phyloP scores from a whole-genome alignment of 2,329 filamentous ascomycete species.

The Lizonia empirigonia region DNA sequence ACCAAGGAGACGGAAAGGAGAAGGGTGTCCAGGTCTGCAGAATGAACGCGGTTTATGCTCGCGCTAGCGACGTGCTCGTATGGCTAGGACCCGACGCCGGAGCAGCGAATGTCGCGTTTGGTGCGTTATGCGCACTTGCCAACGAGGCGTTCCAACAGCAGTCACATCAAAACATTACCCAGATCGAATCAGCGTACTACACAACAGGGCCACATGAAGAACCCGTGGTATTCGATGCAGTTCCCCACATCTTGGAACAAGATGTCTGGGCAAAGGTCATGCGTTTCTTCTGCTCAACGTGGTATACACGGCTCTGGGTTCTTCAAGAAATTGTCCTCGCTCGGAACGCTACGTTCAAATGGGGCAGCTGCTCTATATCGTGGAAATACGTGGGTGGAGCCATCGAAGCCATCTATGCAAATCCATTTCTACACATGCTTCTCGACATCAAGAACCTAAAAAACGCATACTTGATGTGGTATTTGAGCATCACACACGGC shows the following conservation, averaged over 20 bases:
- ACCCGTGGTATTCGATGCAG: background rate
- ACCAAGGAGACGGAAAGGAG: slow-evolving; percentile 18
- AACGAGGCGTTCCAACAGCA: background rate
- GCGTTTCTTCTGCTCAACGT: slow-evolving; percentile 8
- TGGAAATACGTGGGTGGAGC: slow-evolving; percentile 17
- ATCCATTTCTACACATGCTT: background rate
- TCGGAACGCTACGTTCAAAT: slow-evolving; percentile 17
- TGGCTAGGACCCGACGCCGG: slow-evolving; percentile 16
- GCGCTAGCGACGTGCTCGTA: slow-evolving; percentile 13
- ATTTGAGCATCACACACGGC: background rate
- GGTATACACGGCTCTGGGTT: slow-evolving; percentile 15
- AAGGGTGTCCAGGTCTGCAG: slow-evolving; percentile 18
- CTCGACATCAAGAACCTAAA: slow-evolving; percentile 16
- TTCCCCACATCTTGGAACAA: background rate
- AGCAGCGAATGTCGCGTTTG: slow-evolving; percentile 3
- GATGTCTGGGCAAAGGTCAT: background rate
- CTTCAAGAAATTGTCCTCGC: slow-evolving; percentile 22
- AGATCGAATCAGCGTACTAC: background rate
- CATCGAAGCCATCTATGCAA: slow-evolving; percentile 11
- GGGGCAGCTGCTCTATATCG: slow-evolving; percentile 17
- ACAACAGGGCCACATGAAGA: background rate
- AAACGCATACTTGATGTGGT: slow-evolving; percentile 23
- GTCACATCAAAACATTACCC: background rate
- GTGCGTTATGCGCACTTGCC: slow-evolving; percentile 1
- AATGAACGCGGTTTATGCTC: slow-evolving; percentile 20